Percentiles rank a stretch among this genome's conserved stretches.
Evolutionary conservation across 225 moss, liverwort and hornwort genomes (phyloP).

Genomic region (Anthoceros angustus): DNA sequence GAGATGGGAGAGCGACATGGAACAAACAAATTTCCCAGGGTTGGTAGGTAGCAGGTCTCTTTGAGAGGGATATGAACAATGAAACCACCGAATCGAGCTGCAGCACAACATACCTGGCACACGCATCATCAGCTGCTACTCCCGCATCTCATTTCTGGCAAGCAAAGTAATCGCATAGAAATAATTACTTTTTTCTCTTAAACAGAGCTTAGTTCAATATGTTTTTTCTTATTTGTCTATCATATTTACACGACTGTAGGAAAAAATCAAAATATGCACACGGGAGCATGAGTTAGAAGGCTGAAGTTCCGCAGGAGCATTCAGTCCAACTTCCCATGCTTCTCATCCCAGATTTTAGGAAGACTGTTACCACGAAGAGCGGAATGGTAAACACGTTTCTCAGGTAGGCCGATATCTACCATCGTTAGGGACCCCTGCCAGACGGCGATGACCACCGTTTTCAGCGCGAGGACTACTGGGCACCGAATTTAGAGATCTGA

Average conservation of each 20-base stretch:
- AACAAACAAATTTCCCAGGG: too few relatives aligned
- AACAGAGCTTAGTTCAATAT: background rate
- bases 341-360: conserved; percentile 25
- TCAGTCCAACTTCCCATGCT: conserved; percentile 24
- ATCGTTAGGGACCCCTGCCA: conserved; percentile 48
- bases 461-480: background rate
- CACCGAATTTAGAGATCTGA: background rate
- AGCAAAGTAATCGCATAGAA: conserved; percentile 2
- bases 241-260: background rate
- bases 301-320: background rate
- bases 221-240: background rate
- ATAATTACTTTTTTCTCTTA: background rate
- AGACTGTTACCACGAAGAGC: conserved; percentile 61
- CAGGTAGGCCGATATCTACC: conserved; percentile 66
- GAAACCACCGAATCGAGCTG: background rate
- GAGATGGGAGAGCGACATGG: too few relatives aligned
- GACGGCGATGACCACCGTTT: background rate
- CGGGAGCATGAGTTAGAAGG: background rate
- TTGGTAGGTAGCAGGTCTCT: too few relatives aligned
- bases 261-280: background rate
- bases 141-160: conserved; percentile 6
- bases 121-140: background rate
- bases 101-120: background rate
- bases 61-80: too few relatives aligned
- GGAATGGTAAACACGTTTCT: conserved; percentile 95